A percentile compares a stretch with the other conserved stretches of the same genome.
Evolutionary conservation across 2,329 filamentous ascomycete species (phyloP).

Genomic region (Botrytis fabae): DNA sequence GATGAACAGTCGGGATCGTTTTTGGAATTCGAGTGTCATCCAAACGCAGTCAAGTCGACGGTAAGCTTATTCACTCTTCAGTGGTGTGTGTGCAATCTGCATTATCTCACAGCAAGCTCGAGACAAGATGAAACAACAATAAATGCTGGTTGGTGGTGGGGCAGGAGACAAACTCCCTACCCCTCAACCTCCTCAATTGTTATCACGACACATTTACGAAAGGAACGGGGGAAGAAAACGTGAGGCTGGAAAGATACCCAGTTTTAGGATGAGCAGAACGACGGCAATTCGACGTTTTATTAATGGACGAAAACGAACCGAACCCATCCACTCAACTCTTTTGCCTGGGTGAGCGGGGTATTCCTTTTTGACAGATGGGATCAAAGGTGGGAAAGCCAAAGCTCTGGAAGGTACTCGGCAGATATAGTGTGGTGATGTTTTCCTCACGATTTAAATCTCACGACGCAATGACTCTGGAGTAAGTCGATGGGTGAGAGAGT

Average conservation of each 20-base stretch:
- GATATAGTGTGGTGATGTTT: not conserved
- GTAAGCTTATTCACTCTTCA: not conserved
- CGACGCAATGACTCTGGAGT: not conserved
- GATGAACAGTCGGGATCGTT: not conserved
- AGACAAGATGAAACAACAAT: constrained; percentile 4
- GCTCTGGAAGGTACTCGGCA: not conserved
- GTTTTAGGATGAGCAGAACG: not conserved
- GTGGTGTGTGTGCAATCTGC: not conserved
- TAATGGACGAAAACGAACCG: not conserved
- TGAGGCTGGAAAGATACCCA: not conserved
- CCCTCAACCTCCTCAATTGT: constrained; percentile 1
- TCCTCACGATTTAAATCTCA: not conserved
- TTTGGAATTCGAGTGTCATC: not conserved
- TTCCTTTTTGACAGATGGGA: not conserved
- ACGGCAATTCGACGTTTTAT: not conserved
- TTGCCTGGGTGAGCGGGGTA: not conserved
- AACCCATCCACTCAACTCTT: not conserved
- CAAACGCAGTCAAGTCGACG: not conserved
- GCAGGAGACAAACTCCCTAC: not conserved
- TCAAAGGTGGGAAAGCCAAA: not conserved
- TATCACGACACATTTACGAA: not conserved
- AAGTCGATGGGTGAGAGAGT: too few species aligned
- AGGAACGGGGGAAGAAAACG: not conserved
- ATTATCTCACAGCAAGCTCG: not conserved
- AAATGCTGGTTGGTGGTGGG: not conserved